Evolutionary conservation across 78 protist species (phyloP), one percentile per base, ranked within the genome.

Genomic region (Dictyostelium capitatum): DNA sequence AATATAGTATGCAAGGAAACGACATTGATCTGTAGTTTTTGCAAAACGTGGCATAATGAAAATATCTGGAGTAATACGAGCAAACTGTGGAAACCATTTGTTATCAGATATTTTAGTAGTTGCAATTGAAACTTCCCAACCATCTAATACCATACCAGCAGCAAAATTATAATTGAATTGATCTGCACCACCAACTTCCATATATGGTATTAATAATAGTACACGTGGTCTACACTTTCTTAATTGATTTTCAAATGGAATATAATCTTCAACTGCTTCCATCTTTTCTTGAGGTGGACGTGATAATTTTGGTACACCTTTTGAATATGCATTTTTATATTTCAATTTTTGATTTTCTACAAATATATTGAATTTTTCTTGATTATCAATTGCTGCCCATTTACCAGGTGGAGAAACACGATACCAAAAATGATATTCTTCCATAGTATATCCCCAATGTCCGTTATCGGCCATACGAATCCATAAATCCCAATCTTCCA

Each of bases 181-280:
- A 75, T 85, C 92, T n/a, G 92, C 92, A 85, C 92, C 92, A 43
- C 92, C 92, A 56, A 85, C 59, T 30, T 85, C 92, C 92, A 85
- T 85, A 30, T 85, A 54, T 9, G 92, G 92, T 23, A 85, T 28
- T 1, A 85, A 41, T 6, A 85, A 30, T 14, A 85, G 32, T 28
- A 85, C 41, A 57, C 92, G 72, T 14, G 83, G 92, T 56, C 92
- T 53, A 75, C 92, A 85, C 47, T 85, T 85, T 30, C 50, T 72
- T 64, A 85, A 53, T 19, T 23, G 2, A n/a, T 85, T 85, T 8
- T 12, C 20, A n/a, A 85, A 20, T 43, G 92, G 43, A 5, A 85
- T 75, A 14, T n/a, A 20, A 30, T 72, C 67, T 2, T 9, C 83
- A 2, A 85, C 92, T 4, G 77, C 51, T 50, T 85, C 92, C 92